Percentiles rank a stretch among this genome's conserved stretches.
Conservation (phyloP, 345 rosid genomes). For the Eucalyptus regnans region DNA sequence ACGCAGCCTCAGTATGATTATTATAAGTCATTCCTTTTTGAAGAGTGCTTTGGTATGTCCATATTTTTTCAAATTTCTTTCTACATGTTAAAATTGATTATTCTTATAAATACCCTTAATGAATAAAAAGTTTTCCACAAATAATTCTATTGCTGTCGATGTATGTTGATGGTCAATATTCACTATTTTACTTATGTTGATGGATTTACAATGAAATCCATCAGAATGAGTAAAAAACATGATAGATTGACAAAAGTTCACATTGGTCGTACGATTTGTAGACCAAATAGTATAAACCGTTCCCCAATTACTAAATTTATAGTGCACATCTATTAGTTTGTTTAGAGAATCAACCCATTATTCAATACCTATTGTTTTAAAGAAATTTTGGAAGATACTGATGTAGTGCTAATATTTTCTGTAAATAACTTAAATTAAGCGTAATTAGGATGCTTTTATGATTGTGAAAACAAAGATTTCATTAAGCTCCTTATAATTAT, state of each 20-base stretch:
- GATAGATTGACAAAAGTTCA: background rate
- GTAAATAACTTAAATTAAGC: background rate
- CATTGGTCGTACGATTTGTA: background rate
- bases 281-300: background rate
- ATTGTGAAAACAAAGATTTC: background rate
- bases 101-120: background rate
- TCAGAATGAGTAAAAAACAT: too few species aligned
- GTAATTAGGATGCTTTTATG: background rate
- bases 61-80: background rate
- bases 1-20: rapidly evolving
- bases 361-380: background rate
- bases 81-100: background rate
- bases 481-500: background rate
- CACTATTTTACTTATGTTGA: background rate
- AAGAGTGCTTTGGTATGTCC: background rate
- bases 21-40: background rate
- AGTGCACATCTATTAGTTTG: background rate
- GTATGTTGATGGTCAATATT: background rate
- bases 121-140: background rate
- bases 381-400: background rate
- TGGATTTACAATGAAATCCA: background rate
- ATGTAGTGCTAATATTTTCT: background rate
- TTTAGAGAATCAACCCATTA: background rate
- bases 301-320: background rate
- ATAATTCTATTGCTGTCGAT: rapidly evolving